A percentile compares a stretch with the other conserved stretches of the same genome.
These are phyloP conservation scores for Trifolium pratense DNA, from an alignment of 306 rosid species.

Conservation along the genomic window DNA sequence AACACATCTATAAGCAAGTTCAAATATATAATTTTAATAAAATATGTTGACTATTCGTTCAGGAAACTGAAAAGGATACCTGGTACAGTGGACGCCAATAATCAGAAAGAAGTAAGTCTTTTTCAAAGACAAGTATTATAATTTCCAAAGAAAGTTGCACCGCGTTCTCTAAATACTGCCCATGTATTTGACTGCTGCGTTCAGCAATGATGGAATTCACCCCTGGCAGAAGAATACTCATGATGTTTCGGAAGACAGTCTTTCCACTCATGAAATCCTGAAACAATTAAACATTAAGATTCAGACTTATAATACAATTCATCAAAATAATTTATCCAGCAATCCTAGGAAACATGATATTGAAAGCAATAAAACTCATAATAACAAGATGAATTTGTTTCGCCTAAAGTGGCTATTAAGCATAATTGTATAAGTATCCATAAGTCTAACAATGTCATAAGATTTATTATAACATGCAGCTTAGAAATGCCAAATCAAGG, in stretches of 20 bases:
- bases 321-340: background rate
- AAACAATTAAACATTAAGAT: slow-evolving; percentile 25
- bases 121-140: slow-evolving; percentile 77
- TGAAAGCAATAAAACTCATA: slow-evolving; percentile 18
- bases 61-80: slow-evolving; percentile 52
- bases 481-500: slow-evolving; percentile 31
- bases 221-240: slow-evolving; percentile 89
- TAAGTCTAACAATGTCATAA: slow-evolving; percentile 15
- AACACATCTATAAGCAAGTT: slow-evolving; percentile 10
- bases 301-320: background rate
- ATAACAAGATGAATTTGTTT: slow-evolving; percentile 13
- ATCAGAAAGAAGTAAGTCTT: slow-evolving; percentile 87
- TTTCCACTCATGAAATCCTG: slow-evolving; percentile 99
- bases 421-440: slow-evolving; percentile 22
- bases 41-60: background rate
- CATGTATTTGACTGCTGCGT: slow-evolving; percentile 77
- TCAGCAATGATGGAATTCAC: slow-evolving; percentile 74
- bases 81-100: slow-evolving; percentile 93
- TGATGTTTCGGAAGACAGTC: slow-evolving; percentile 84
- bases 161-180: slow-evolving; percentile 86
- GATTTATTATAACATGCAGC: slow-evolving; percentile 9
- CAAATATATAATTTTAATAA: background rate
- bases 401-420: slow-evolving; percentile 19
- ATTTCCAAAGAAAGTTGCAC: slow-evolving; percentile 91
- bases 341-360: slow-evolving; percentile 6